Base-by-base conservation (phyloP, 805 yeast species). In the Cyberlindnera nakhonratchasimensis region DNA sequence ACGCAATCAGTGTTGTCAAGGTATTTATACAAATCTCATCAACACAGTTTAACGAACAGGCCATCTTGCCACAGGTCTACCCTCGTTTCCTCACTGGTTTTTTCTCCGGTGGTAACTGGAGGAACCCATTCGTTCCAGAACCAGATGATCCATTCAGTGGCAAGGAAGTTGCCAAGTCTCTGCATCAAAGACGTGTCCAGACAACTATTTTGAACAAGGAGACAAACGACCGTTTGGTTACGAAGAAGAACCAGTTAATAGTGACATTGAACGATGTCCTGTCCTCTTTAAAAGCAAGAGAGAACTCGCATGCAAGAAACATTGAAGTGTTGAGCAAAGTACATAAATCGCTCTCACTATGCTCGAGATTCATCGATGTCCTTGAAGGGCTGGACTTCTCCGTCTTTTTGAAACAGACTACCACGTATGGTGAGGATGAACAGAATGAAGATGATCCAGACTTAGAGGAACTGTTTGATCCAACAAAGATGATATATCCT, bases 71-170 rank as follows among this genome's bases (percentile, higher is more conserved):
- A 0, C 83, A 82, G 56, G 64, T 80, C 2, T 77, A 80, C 49
- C 89, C 93, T 8, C 69, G 93, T 45, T 81, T 84, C 53, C 62
- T 85, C 16, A 69, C 73, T 31, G 79, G 79, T 22, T 77, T 75
- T 41, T 84, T 80, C 58, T 80, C 80, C 51, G 91, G 89, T 14
- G 91, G 90, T n/a, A 80, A 81, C 46, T 84, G 89, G 82, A 74
- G 77, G 36, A 83, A 82, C 53, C 86, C 86, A 20, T 81, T 82
- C 50, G 75, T 77, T 50, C 58, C 69, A n/a, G 59, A 61, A 31
- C 57, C 59, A 19, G 46, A 46, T 25, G 58, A 55, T 29, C 62
- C 60, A n/a, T 54, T 53, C 40, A 45, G 52, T 12, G 52, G 52
- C 3, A 57, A 33, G 54, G 68, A 35, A 51, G 53, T 53, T 42